Conservation (phyloP, 805 yeast species). For the Metschnikowia proteae region DNA sequence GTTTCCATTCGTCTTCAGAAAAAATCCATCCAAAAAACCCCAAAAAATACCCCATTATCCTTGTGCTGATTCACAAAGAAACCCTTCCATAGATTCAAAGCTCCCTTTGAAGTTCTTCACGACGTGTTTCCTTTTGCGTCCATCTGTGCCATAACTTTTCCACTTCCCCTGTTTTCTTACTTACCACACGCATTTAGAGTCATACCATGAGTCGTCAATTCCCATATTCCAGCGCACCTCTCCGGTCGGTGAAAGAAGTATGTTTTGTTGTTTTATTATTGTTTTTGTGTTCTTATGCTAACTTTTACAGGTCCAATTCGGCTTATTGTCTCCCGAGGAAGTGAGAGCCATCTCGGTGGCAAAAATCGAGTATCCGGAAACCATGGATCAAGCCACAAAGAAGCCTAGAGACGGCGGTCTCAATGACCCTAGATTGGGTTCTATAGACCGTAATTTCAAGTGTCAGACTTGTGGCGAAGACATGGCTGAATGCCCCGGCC, state of each 20-base stretch:
- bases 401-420: constrained; percentile 96
- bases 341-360: constrained; percentile 94
- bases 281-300: constrained; percentile 14
- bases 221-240: constrained; percentile 97
- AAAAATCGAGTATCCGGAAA: constrained; percentile 96
- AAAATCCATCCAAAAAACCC: constrained; percentile 1
- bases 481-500: constrained; percentile 99
- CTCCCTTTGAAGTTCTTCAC: background rate
- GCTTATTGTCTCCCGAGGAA: constrained; percentile 96
- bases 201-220: constrained; percentile 46
- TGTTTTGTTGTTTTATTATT: constrained; percentile 21
- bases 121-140: background rate
- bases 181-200: background rate
- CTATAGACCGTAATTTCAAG: constrained; percentile 93
- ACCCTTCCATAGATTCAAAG: background rate
- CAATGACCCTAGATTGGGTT: constrained; percentile 95
- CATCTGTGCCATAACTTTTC: background rate
- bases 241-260: constrained; percentile 95
- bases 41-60: background rate
- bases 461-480: constrained; percentile 99
- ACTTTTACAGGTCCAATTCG: constrained; percentile 74
- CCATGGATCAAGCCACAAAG: constrained; percentile 97
- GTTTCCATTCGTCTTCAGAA: background rate
- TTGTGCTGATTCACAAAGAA: background rate
- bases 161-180: background rate